Conservation (phyloP, 2,329 filamentous ascomycete genomes). For the Venturia carpophila region DNA sequence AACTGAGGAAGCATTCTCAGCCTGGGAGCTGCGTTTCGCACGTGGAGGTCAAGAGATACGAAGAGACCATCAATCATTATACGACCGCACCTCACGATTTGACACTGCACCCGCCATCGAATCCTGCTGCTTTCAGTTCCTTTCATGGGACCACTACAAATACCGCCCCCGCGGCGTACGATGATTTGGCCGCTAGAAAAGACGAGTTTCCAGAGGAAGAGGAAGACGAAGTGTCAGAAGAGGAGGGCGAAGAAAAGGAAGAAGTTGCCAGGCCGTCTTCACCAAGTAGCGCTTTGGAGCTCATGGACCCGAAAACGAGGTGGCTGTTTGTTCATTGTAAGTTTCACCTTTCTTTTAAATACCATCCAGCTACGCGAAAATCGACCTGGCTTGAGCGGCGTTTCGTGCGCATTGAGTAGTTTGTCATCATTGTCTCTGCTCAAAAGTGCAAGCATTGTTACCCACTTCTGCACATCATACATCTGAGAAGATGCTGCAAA, state of each 20-base stretch:
- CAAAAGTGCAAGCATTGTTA: no score
- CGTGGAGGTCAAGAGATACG: not conserved
- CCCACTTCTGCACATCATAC: no score
- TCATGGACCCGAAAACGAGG: constrained; percentile 27
- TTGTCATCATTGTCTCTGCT: no score
- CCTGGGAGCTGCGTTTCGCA: not conserved
- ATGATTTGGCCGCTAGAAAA: not conserved
- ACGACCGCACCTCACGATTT: not conserved
- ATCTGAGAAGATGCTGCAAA: no score
- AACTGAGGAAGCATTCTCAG: not conserved
- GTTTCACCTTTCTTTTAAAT: not conserved
- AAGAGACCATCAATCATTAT: not conserved
- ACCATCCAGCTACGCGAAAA: not conserved
- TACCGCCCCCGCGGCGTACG: not conserved
- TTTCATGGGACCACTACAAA: not conserved
- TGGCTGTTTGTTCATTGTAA: constrained; percentile 33
- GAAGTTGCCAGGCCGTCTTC: not conserved
- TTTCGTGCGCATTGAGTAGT: no score
- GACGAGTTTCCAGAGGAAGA: not conserved
- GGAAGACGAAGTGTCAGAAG: no score
- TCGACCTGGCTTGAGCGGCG: not conserved
- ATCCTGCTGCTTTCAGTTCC: not conserved
- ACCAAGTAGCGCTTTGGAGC: constrained; percentile 21
- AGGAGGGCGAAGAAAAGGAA: not conserved
- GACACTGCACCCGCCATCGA: not conserved